phyloP scores from a whole-genome alignment of 2,329 filamentous ascomycete genomes.

The Neopestalotiopsis rosae region DNA sequence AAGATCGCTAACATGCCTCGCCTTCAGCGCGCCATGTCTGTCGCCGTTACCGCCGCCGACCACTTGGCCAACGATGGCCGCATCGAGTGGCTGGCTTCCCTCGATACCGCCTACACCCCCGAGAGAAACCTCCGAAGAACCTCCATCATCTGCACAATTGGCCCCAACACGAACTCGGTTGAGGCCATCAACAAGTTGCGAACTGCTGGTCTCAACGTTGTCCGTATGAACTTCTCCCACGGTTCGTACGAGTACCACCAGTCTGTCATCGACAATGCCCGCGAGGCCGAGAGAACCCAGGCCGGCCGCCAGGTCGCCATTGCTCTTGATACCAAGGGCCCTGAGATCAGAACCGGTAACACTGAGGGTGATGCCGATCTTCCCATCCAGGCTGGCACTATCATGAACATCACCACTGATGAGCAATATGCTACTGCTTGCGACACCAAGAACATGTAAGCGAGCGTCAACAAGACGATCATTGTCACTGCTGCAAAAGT shows the following conservation, averaged over 20 bases:
- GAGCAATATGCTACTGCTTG: slow-evolving; percentile 85
- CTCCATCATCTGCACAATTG: slow-evolving; percentile 98
- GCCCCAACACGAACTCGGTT: slow-evolving; percentile 97
- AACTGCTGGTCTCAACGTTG: slow-evolving; percentile 90
- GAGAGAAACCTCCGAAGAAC: slow-evolving; percentile 92
- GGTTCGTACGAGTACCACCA: slow-evolving; percentile 97
- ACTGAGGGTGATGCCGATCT: slow-evolving; percentile 87
- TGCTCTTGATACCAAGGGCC: slow-evolving; percentile 78
- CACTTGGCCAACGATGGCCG: slow-evolving; percentile 80
- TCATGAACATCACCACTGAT: slow-evolving; percentile 97
- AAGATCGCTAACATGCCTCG: slow-evolving; percentile 19
- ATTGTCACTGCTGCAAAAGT: neutral
- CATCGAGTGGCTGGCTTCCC: slow-evolving; percentile 69
- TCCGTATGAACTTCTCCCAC: slow-evolving; percentile 99
- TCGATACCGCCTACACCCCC: slow-evolving; percentile 89
- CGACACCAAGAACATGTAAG: slow-evolving; percentile 93
- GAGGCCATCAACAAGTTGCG: slow-evolving; percentile 97
- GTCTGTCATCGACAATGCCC: slow-evolving; percentile 95
- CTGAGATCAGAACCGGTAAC: slow-evolving; percentile 67
- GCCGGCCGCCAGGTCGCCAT: slow-evolving; percentile 90
- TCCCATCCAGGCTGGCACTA: slow-evolving; percentile 80
- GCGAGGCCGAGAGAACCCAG: slow-evolving; percentile 80
- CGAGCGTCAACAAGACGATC: slow-evolving; percentile 19
- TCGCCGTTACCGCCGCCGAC: slow-evolving; percentile 75
- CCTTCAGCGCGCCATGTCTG: slow-evolving; percentile 26